Base-by-base conservation (phyloP, 257 asterid species). In the Mitragyna speciosa region DNA sequence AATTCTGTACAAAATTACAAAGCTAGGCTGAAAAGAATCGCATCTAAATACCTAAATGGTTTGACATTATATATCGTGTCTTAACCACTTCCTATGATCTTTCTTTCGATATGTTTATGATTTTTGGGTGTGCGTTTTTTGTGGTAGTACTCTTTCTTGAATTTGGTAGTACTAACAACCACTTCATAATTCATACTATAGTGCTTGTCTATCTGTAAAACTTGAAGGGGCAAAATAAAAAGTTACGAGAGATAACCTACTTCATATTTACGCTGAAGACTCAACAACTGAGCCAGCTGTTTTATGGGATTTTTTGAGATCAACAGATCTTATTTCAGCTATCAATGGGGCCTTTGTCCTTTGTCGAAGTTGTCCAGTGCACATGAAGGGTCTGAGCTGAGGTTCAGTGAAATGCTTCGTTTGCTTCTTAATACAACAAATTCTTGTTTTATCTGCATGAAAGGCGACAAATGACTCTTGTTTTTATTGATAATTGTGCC, bases 311-410 rank as follows among this genome's bases (percentile, higher is more conserved):
- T 66, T 73, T 80, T 43, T n/a, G n/a, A 70, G 72, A 69, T 14
- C 43, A 52, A 36, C 59, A 77, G 78, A 81, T 76, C 77, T 68
- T 52, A 43, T 82, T 72, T 65, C 81, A 78, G 65, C 41, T 15
- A 31, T 36, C 67, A 10, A 76, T 70, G 82, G 84, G 82, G 77
- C 84, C 85, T 77, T 64, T 7, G 43, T 12, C 30, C 51, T 72
- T 30, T 70, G 76, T 76, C 76, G 48, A 58, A 9, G 31, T 59
- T 72, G 80, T 58, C 76, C 68, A 61, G 39, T 19, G 83, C 93
- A 88, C 91, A 85, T 86, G 89, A 83, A 82, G 77, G 75, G 73
- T 79, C 87, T 80, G 85, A 59, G 68, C 78, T 78, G 81, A 79
- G 63, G 76, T 65, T 81, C 71, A 28, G 48, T 39, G 30, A 59